phyloP scores from a whole-genome alignment of 257 asterid species.

The Nicotiana tomentosiformis region DNA sequence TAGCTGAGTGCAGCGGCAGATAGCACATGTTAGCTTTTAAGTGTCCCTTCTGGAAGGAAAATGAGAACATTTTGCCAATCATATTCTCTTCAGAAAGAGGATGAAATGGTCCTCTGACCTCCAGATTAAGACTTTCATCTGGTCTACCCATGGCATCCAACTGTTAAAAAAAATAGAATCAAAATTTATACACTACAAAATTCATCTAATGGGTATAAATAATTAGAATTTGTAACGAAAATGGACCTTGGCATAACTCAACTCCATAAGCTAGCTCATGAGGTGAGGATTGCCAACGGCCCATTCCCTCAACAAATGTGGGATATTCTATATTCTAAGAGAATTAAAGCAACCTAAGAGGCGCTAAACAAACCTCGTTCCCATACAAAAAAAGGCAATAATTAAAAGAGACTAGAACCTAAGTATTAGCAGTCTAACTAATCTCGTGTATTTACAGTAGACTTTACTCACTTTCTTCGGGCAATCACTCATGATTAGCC shows the following conservation, averaged over 20 bases:
- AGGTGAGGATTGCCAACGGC: neutral
- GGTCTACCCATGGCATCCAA: constrained; percentile 96
- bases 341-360: neutral
- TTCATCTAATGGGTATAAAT: neutral
- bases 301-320: neutral
- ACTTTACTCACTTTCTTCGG: neutral
- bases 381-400: neutral
- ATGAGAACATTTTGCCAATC: constrained; percentile 67
- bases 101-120: constrained; percentile 83
- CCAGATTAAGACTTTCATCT: constrained; percentile 89
- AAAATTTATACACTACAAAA: constrained; percentile 1
- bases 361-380: neutral
- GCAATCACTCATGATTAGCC: neutral
- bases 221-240: neutral
- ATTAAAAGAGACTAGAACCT: neutral
- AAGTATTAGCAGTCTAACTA: neutral
- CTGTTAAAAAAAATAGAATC: constrained; percentile 41
- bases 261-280: neutral
- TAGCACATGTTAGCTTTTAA: constrained; percentile 81
- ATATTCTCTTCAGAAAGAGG: constrained; percentile 74
- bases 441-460: neutral
- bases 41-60: constrained; percentile 95
- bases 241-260: neutral
- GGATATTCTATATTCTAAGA: neutral
- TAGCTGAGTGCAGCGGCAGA: constrained; percentile 78